Evolutionary conservation across 352 stramenopile genomes (phyloP).

Genomic region (Phytophthora cactorum): DNA sequence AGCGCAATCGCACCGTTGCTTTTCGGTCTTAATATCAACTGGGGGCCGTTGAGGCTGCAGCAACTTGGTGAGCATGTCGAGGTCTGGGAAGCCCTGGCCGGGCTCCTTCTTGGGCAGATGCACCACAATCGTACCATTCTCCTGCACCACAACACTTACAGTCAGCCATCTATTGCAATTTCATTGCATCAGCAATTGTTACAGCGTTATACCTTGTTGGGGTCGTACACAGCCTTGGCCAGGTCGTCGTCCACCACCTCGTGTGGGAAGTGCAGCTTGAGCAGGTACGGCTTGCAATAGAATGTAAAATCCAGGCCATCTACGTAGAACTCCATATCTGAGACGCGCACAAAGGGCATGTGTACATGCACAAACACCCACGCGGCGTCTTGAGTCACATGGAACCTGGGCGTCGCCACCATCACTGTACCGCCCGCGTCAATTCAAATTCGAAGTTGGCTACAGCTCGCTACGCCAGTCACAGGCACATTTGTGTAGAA

Average conservation of each 20-base stretch:
- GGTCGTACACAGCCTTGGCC: conserved; percentile 91
- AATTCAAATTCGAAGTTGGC: conserved; percentile 42
- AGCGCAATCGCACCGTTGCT: conserved; percentile 34
- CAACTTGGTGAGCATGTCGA: conserved; percentile 94
- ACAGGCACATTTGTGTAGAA: not conserved
- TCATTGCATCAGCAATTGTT: conserved; percentile 6
- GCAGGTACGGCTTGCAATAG: conserved; percentile 97
- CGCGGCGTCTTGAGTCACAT: conserved; percentile 80
- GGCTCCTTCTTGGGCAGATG: conserved; percentile 91
- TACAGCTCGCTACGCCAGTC: conserved; percentile 19
- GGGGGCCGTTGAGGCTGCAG: conserved; percentile 70
- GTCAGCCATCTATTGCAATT: conserved; percentile 5
- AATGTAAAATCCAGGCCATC: conserved; percentile 93
- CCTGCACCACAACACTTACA: conserved; percentile 39
- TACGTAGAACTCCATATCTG: conserved; percentile 93
- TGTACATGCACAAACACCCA: conserved; percentile 90
- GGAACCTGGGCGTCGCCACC: conserved; percentile 83
- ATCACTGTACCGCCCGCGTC: conserved; percentile 32
- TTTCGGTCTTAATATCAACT: conserved; percentile 40
- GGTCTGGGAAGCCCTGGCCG: conserved; percentile 89
- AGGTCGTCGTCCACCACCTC: conserved; percentile 90
- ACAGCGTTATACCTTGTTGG: conserved; percentile 68
- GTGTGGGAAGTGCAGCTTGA: conserved; percentile 95
- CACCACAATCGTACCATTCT: conserved; percentile 93
- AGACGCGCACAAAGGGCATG: conserved; percentile 92